A percentile compares a stretch with the other conserved stretches of the same genome.
Evolutionary conservation across 2,329 filamentous ascomycete species (phyloP).

Genomic region (Cladophialophora exuberans): DNA sequence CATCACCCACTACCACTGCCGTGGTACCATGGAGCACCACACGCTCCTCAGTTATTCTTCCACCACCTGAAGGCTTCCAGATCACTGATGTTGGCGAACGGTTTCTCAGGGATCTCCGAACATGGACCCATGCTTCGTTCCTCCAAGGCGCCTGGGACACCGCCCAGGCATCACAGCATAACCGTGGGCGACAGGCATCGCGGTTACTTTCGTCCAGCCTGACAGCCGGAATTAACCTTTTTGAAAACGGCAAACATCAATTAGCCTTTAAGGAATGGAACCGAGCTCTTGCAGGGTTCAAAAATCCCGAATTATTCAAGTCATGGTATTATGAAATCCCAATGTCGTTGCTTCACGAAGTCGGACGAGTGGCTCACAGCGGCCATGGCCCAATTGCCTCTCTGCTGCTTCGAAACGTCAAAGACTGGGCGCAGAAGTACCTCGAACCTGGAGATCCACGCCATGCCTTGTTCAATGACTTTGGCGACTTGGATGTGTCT

Average conservation of each 20-base stretch:
- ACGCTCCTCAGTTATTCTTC: background rate
- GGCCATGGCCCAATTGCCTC: slow-evolving; percentile 19
- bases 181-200: slow-evolving; percentile 21
- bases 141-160: slow-evolving; percentile 23
- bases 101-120: slow-evolving; percentile 23
- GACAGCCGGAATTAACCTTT: slow-evolving; percentile 23
- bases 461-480: slow-evolving; percentile 23
- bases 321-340: slow-evolving; percentile 30
- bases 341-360: slow-evolving; percentile 28
- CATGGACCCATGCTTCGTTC: slow-evolving; percentile 26
- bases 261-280: slow-evolving; percentile 24
- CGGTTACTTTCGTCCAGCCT: slow-evolving; percentile 19
- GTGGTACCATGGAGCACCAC: slow-evolving; percentile 1
- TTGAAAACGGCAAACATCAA: slow-evolving; percentile 17
- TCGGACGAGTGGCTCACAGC: slow-evolving; percentile 21
- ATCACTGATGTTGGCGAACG: slow-evolving; percentile 13
- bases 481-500: slow-evolving; percentile 20
- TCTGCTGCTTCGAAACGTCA: slow-evolving; percentile 14
- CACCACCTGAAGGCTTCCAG: slow-evolving; percentile 13
- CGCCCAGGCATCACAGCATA: slow-evolving; percentile 13
- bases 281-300: slow-evolving; percentile 19
- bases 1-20: background rate
- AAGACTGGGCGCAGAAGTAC: slow-evolving; percentile 19
- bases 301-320: slow-evolving; percentile 25
- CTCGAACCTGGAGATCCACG: slow-evolving; percentile 21